Conservation (phyloP, 2,329 filamentous ascomycete species). For the Coniosporium tulheliwenetii region DNA sequence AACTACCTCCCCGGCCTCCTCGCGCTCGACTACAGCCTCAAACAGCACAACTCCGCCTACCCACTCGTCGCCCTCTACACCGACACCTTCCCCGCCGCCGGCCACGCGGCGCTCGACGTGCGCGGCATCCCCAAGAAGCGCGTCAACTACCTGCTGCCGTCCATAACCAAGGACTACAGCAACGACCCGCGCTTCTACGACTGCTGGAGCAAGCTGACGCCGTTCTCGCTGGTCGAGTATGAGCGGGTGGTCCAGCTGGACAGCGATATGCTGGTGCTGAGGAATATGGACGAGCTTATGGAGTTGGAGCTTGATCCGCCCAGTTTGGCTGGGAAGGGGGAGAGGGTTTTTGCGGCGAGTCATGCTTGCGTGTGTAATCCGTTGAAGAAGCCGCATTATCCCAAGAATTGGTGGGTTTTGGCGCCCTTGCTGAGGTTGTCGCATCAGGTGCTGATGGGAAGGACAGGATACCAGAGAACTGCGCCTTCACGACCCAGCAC, state of each 20-base stretch:
- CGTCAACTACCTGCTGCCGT: conserved; percentile 59
- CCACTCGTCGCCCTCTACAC: conserved; percentile 76
- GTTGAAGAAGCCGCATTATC: conserved; percentile 63
- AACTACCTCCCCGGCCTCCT: conserved; percentile 70
- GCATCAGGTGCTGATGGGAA: not conserved
- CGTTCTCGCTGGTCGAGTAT: conserved; percentile 64
- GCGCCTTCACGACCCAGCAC: conserved; percentile 46
- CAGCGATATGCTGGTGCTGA: conserved; percentile 69
- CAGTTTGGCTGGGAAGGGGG: conserved; percentile 34
- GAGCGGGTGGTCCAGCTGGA: conserved; percentile 70
- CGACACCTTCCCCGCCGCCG: conserved; percentile 53
- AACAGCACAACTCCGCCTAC: conserved; percentile 48
- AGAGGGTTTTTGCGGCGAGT: conserved; percentile 62
- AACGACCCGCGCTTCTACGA: conserved; percentile 77
- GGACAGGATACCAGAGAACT: conserved; percentile 37
- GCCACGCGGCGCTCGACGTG: conserved; percentile 50
- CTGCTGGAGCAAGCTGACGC: conserved; percentile 75
- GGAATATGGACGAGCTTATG: conserved; percentile 90
- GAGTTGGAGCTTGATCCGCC: conserved; percentile 54
- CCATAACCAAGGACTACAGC: conserved; percentile 48
- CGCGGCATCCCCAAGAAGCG: conserved; percentile 55
- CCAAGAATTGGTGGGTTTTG: conserved; percentile 45
- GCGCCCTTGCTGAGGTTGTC: not conserved
- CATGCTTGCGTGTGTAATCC: conserved; percentile 84
- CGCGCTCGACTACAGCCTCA: conserved; percentile 65